These are phyloP conservation scores for Aspergillus coremiiformis DNA, from an alignment of 495 filamentous ascomycete species.

Conservation along the genomic window DNA sequence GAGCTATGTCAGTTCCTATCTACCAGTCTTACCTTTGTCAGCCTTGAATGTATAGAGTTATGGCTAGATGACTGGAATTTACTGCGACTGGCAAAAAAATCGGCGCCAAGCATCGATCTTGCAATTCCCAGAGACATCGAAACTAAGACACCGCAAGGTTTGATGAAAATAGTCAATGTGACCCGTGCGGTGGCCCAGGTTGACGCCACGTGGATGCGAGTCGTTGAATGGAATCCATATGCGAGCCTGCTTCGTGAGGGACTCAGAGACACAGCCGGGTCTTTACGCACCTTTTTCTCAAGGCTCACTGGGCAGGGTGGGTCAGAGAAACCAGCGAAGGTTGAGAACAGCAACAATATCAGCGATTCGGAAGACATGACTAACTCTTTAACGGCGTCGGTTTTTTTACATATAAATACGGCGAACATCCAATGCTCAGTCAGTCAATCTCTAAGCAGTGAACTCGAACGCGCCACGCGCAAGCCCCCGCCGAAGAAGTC, in stretches of 20 bases:
- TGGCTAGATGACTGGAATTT: constrained; percentile 84
- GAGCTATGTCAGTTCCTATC: constrained; percentile 85
- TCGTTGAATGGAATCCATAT: constrained; percentile 71
- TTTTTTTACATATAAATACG: constrained; percentile 83
- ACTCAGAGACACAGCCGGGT: constrained; percentile 43
- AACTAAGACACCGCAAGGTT: constrained; percentile 66
- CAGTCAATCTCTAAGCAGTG: constrained; percentile 56
- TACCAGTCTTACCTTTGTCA: constrained; percentile 94
- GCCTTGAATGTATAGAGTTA: constrained; percentile 77
- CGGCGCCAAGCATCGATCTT: constrained; percentile 63
- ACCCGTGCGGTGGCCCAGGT: constrained; percentile 80
- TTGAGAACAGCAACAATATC: constrained; percentile 21
- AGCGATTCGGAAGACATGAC: constrained; percentile 55
- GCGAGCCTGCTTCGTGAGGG: constrained; percentile 36
- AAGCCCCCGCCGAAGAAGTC: constrained; percentile 88
- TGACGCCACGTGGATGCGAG: constrained; percentile 84
- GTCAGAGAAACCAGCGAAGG: constrained; percentile 24
- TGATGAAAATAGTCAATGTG: constrained; percentile 74
- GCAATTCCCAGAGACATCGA: constrained; percentile 74
- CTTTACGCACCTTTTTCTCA: constrained; percentile 74
- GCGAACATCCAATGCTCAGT: constrained; percentile 72
- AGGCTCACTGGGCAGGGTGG: constrained; percentile 49
- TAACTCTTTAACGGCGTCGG: constrained; percentile 56
- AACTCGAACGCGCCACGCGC: constrained; percentile 94
- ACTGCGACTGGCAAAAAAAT: constrained; percentile 70